Evolutionary conservation across 1,284 basidiomycete genomes (phyloP), one percentile per base, ranked within the genome.

Genomic region (Lignosus rhinocerotis): DNA sequence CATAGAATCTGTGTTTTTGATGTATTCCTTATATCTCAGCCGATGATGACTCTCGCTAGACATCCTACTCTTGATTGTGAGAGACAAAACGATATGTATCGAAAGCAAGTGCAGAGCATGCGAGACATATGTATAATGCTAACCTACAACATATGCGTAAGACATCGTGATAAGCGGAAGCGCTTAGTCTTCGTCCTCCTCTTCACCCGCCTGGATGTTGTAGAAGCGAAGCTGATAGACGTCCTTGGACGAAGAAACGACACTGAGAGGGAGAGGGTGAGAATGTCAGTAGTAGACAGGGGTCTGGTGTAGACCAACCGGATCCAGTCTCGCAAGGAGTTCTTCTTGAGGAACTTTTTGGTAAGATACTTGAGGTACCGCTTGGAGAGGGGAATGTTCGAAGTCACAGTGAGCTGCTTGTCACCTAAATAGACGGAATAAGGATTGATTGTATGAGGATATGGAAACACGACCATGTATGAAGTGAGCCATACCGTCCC

Each of bases 321-420:
- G 73, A 93, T 90, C 89, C 90, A 93, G 76, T 93, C 91, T 64
- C 91, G 87, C 65, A 93, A 81, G 44, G 82, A 78, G 77, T 92
- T 92, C 82, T 93, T 94, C 81, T 95, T 95, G 77, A 96, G 83
- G 83, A 93, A 95, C 82, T 96, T 96, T 83, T 96, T 96, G 59
- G 94, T 96, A 65, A 96, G 83, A 79, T 96, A 96, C 78, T 95
- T 94, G 70, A 94, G 84, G 76, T 94, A 96, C 61, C 93, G 84
- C 79, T 96, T 96, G 58, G 94, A 96, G 78, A 96, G 90, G 53
- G 91, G 86, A 71, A 95, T 87, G 72, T 80, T 87, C 56, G 92
- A 89, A 50, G 87, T 86, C 64, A 96, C 84, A 59, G 86, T 90
- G 72, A 96, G 81, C 78, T 87, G 93, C 72, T 80, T 87, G 75